These are phyloP conservation scores for Fusarium longipes DNA, from an alignment of 2,329 filamentous ascomycete genomes.

Conservation along the genomic window DNA sequence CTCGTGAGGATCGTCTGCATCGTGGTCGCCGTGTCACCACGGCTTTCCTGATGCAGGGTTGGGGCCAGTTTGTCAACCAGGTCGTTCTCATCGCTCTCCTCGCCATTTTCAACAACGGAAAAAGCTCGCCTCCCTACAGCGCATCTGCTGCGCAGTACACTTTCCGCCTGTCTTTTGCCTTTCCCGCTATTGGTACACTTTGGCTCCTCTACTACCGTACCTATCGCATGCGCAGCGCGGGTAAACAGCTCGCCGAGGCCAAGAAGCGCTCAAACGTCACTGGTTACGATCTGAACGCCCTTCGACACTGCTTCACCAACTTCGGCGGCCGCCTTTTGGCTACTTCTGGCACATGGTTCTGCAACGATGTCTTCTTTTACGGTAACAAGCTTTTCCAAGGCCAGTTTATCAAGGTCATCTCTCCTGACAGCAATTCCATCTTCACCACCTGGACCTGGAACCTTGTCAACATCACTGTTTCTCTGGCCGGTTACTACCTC, in stretches of 20 bases:
- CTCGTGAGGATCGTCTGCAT: slow-evolving; percentile 91
- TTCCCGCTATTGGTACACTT: slow-evolving; percentile 88
- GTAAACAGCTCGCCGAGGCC: slow-evolving; percentile 81
- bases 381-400: slow-evolving; percentile 98
- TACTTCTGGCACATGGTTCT: slow-evolving; percentile 91
- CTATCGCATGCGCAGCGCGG: slow-evolving; percentile 92
- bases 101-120: slow-evolving; percentile 85
- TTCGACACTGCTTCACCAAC: slow-evolving; percentile 80
- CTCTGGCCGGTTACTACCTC: slow-evolving; percentile 87
- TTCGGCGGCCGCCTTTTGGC: slow-evolving; percentile 89
- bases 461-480: slow-evolving; percentile 88
- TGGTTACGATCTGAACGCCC: slow-evolving; percentile 89
- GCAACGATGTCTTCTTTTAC: slow-evolving; percentile 99
- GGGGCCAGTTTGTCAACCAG: slow-evolving; percentile 97
- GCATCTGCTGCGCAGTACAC: slow-evolving; percentile 84
- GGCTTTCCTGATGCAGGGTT: slow-evolving; percentile 98
- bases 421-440: slow-evolving; percentile 74
- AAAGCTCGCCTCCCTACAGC: slow-evolving; percentile 80
- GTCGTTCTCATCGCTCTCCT: slow-evolving; percentile 86
- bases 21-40: slow-evolving; percentile 95
- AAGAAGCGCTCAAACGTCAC: slow-evolving; percentile 91
- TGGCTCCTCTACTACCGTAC: slow-evolving; percentile 97
- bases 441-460: slow-evolving; percentile 94
- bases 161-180: slow-evolving; percentile 91
- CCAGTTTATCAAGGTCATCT: slow-evolving; percentile 88